Evolutionary conservation across 192 early-diverging fungal genomes (phyloP), one percentile per base, ranked within the genome.

Genomic region (Pilobolus umbonatus): DNA sequence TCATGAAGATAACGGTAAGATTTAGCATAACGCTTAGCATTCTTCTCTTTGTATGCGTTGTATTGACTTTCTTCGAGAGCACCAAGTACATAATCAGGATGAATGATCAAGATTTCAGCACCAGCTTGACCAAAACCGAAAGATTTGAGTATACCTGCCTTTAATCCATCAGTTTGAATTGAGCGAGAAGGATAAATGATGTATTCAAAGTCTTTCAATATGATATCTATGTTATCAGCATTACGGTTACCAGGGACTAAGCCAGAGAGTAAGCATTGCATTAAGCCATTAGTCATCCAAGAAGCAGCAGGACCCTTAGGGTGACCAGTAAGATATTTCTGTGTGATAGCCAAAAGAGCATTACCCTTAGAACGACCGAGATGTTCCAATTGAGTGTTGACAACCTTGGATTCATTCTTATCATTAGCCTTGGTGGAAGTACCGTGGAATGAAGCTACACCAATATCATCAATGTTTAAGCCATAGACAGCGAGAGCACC

Each of bases 51-150:
- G 78, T 96, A 96, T 10, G 62, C 75, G 25, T 82, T 75, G 60
- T 90, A 92, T 62, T 83, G 79, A 50, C 75, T 60, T 46, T 83
- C 79, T 58, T 85, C 78, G 15, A 96, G 71, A 43, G 87, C 80
- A 39, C 77, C 88, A 19, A 93, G 72, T 43, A 94, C 73, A 67
- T 91, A 92, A 70, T 95, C 89, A 6, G 94, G 86, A 75, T 93
- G 91, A 32, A 96, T 75, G 42, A 94, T 67, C 3, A 96, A 82
- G 3, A 88, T 67, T 64, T 96, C 94, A 60, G 83, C 92, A 55
- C 94, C 94, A 49, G 89, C 94, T 74, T 96, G 94, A 47, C 94
- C 92, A 75, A 94, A 96, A 36, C 94, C 94, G 73, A 96, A 96
- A 35, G 85, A 88, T 79, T 96, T 96, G 62, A 96, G 81, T 49